Evolutionary conservation across 441 rosid genomes (phyloP), one percentile per base, ranked within the genome.

Genomic region (California macrophylla): DNA sequence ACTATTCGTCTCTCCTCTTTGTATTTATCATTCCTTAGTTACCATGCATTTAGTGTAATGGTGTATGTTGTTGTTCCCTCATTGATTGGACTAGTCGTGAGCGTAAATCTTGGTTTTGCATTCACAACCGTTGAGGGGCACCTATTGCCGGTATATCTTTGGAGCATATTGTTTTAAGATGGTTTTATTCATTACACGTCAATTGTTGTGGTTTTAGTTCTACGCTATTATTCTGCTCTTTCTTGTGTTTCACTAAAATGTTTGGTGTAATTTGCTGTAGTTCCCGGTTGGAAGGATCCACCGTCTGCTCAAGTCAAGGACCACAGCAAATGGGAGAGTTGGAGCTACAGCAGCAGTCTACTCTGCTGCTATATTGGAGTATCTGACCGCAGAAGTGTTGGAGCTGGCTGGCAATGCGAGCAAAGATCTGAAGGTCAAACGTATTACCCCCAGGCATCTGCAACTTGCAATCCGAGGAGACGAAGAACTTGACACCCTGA

Each of bases 401-500:
- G 97, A 92, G 80, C 80, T 89, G 26, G 96, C 97, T 23, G 94
- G 96, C 26, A 92, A 92, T 6, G 96, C 96, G 0, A 89, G 97
- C 85, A 91, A 91, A 77, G 98, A 93, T 82, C 83, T 91, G 76
- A 89, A 93, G 75, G 96, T 90, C 82, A 90, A 92, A 84, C 86
- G 98, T 66, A 92, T 92, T 65, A 92, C 95, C 1, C 98, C 96
- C 0, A 84, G 98, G 85, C 96, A 92, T 80, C 78, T 92, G 73
- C 98, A 92, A 82, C 86, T 92, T 13, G 98, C 96, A 28, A 92
- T 92, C 65, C 78, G 98, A 75, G 96, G 98, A 25, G 98, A 92
- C 66, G 98, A 92, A 71, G 96, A 92, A 77, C 96, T 92, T 4
- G 96, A 92, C 76, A 92, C 95, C 0, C 95, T 92, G 67, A 91